Conservation (phyloP, 176 grass and related monocot species). For the Luzula sylvatica region DNA sequence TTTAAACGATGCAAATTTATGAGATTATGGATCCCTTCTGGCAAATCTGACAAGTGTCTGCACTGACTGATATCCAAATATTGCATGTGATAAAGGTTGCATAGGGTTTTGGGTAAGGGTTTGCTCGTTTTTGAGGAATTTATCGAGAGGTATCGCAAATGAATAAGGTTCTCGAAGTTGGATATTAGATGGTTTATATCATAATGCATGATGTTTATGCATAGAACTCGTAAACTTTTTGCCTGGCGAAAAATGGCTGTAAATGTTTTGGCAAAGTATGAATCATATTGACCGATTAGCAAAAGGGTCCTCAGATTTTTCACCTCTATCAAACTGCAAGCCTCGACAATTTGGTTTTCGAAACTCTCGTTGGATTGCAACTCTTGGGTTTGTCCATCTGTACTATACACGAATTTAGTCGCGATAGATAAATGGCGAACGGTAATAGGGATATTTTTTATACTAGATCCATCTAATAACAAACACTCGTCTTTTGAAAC, state of each 20-base stretch:
- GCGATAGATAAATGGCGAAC: slow-evolving; percentile 18
- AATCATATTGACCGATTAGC: slow-evolving; percentile 14
- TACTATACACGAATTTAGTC: background rate
- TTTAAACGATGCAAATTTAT: slow-evolving; percentile 32
- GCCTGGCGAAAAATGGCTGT: background rate
- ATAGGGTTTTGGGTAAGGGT: slow-evolving; percentile 10
- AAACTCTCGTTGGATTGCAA: background rate
- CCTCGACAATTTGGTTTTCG: slow-evolving; percentile 9
- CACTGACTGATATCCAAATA: slow-evolving; percentile 20
- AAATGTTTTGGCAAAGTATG: background rate
- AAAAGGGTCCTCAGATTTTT: slow-evolving; percentile 21
- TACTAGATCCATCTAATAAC: background rate
- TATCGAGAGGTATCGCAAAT: slow-evolving; percentile 24
- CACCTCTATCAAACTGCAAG: background rate
- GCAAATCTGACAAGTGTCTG: background rate
- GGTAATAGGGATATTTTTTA: background rate
- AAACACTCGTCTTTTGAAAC: background rate
- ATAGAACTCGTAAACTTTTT: slow-evolving; percentile 4
- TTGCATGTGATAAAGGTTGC: slow-evolving; percentile 24
- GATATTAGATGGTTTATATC: slow-evolving; percentile 7
- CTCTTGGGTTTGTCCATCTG: background rate
- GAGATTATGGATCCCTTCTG: slow-evolving; percentile 26
- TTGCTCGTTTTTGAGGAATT: background rate
- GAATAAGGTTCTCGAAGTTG: slow-evolving; percentile 1
- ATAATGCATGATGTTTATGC: background rate